Conservation (phyloP, 129 eudicot genomes). For the sunflower (Helianthus annuus) region HanXRQr2.0-SUNRISE NC_035441.2:115763151-115763650, state of each 20-base stretch:
- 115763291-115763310: slow-evolving; percentile 28
- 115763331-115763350: slow-evolving; percentile 36
- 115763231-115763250: slow-evolving; percentile 61
- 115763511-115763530: slow-evolving; percentile 28
- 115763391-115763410: slow-evolving; percentile 45
- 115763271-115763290: slow-evolving; percentile 45
- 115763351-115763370: slow-evolving; percentile 24
- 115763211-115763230: slow-evolving; percentile 85
- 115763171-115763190: slow-evolving; percentile 81
- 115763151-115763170: slow-evolving; percentile 80
- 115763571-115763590: slow-evolving; percentile 29
- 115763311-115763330: slow-evolving; percentile 36
- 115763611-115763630: slow-evolving; percentile 19
- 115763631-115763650: slow-evolving; percentile 17
- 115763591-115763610: slow-evolving; percentile 32
- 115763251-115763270: slow-evolving; percentile 53
- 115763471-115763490: slow-evolving; percentile 55
- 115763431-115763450: slow-evolving; percentile 54
- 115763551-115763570: slow-evolving; percentile 45
- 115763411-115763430: slow-evolving; percentile 50
- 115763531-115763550: slow-evolving; percentile 50
- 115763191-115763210: slow-evolving; percentile 67
- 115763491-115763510: slow-evolving; percentile 43
- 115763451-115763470: slow-evolving; percentile 50
- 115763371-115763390: slow-evolving; percentile 31